Conservation (phyloP, 1,284 basidiomycete genomes). For the Cystobasidium slooffiae region DNA sequence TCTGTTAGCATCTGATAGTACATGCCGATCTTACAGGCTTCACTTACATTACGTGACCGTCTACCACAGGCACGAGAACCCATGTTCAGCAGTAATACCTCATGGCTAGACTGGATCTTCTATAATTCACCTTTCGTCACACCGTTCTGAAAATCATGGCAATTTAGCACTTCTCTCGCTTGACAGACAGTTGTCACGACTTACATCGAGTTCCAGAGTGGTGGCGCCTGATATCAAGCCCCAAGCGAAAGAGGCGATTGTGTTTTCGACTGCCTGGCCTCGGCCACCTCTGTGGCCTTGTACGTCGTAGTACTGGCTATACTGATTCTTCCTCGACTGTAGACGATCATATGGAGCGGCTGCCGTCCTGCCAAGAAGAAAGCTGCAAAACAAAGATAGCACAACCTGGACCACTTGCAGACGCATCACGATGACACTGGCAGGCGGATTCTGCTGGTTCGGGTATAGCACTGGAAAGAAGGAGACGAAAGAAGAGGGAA, state of each 20-base stretch:
- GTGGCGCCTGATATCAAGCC: conserved; percentile 71
- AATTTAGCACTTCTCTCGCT: not conserved
- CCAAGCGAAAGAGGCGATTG: conserved; percentile 73
- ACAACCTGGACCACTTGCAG: no score
- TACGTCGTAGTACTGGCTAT: conserved; percentile 41
- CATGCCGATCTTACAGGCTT: not conserved
- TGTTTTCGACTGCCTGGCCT: conserved; percentile 72
- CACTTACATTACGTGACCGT: conserved; percentile 65
- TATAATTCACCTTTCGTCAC: conserved; percentile 63
- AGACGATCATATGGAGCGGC: not conserved
- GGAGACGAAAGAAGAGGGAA: no score
- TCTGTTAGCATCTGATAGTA: not conserved
- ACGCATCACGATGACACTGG: no score
- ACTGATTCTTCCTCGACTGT: not conserved
- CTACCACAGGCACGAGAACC: conserved; percentile 51
- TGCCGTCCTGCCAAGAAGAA: not conserved
- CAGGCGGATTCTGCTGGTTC: no score
- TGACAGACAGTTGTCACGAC: not conserved
- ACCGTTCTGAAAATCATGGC: conserved; percentile 60
- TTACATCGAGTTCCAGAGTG: conserved; percentile 70
- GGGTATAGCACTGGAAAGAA: no score
- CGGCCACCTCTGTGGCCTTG: conserved; percentile 71
- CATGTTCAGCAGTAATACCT: not conserved
- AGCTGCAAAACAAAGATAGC: no score
- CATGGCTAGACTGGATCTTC: not conserved